Conservation (phyloP, 1,284 basidiomycete genomes). For the Amylostereum areolatum region DNA sequence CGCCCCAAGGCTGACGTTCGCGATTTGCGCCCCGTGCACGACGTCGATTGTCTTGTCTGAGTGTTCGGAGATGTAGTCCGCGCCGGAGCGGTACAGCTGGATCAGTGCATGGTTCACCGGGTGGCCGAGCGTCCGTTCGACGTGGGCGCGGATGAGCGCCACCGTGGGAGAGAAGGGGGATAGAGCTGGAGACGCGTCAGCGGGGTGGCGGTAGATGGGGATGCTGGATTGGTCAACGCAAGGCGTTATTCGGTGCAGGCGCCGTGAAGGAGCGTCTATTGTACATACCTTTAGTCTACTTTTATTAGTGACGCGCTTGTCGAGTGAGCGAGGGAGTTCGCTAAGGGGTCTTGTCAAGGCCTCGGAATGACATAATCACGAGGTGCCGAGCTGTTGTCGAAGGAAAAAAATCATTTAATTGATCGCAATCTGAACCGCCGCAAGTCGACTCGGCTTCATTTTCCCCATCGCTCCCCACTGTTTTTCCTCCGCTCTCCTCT, state of each 20-base stretch:
- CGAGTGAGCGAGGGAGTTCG: neutral
- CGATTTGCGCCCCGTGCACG: conserved; percentile 60
- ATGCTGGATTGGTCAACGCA: conserved; percentile 34
- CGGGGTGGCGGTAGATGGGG: conserved; percentile 73
- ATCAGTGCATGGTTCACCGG: conserved; percentile 75
- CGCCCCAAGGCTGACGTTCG: conserved; percentile 73
- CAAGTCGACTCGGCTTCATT: no score
- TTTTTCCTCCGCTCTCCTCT: no score
- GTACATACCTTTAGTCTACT: conserved; percentile 45
- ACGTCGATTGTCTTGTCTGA: conserved; percentile 79
- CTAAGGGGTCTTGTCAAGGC: neutral
- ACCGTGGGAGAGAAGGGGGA: conserved; percentile 62
- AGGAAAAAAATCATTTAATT: no score
- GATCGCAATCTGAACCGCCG: no score
- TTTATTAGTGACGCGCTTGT: neutral
- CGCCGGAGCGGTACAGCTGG: conserved; percentile 67
- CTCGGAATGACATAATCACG: neutral
- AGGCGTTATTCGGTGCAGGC: no score
- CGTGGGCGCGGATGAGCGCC: conserved; percentile 50
- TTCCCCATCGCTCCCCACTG: no score
- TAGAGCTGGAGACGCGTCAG: conserved; percentile 66
- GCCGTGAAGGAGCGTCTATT: no score
- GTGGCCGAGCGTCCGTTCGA: conserved; percentile 47
- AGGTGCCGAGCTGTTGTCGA: no score
- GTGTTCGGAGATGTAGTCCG: conserved; percentile 77